phyloP scores from a whole-genome alignment of 2,329 filamentous ascomycete species.

The Aureobasidium sp. region DNA sequence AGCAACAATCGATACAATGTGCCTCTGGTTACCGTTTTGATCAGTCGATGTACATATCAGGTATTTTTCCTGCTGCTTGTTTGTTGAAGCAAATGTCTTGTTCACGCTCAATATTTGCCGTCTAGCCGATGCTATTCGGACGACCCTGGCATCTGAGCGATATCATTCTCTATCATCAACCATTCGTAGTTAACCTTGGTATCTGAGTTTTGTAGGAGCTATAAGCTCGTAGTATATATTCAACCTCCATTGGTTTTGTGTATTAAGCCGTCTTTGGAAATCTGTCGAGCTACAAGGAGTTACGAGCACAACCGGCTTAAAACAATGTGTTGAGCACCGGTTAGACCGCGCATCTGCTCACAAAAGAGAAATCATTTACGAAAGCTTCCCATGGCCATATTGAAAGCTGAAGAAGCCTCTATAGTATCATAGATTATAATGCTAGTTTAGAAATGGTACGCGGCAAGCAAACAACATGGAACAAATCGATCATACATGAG shows the following conservation, averaged over 20 bases:
- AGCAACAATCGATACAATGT: background rate
- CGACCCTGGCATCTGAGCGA: background rate
- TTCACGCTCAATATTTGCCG: background rate
- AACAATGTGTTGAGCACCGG: too few relatives aligned
- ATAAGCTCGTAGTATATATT: too few relatives aligned
- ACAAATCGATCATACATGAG: background rate
- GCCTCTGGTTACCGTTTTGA: background rate
- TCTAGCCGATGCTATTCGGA: background rate
- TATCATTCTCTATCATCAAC: background rate
- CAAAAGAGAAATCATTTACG: too few relatives aligned
- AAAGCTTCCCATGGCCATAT: too few relatives aligned
- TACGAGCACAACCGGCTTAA: too few relatives aligned
- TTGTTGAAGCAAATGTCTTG: background rate
- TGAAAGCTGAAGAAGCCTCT: too few relatives aligned
- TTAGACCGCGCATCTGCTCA: too few relatives aligned
- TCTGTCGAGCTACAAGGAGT: too few relatives aligned
- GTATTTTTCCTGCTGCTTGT: background rate
- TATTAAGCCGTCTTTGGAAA: too few relatives aligned
- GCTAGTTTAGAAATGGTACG: background rate
- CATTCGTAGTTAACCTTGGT: background rate
- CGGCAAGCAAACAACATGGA: background rate
- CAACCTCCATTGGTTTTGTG: too few relatives aligned
- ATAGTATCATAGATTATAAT: too few relatives aligned
- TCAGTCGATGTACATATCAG: background rate
- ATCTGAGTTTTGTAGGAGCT: too few relatives aligned